phyloP scores from a whole-genome alignment of 1,139 yeast genomes.

The Saccharomyces hybrid region DNA sequence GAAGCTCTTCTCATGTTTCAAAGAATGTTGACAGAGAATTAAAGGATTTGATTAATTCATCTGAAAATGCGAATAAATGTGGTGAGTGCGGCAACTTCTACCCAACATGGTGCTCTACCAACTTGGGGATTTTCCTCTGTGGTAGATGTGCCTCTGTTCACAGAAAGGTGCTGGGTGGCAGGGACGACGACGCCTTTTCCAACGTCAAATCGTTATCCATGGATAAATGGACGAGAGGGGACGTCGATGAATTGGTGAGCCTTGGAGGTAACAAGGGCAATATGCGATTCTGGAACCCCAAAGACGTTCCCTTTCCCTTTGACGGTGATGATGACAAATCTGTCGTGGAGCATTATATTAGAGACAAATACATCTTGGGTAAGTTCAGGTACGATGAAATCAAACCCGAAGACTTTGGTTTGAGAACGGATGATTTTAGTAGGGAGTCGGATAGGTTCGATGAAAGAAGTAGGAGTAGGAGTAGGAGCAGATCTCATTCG shows the following conservation, averaged over 20 bases:
- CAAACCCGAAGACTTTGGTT: conserved; percentile 22
- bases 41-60: conserved; percentile 36
- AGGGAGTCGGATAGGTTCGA: conserved; percentile 2
- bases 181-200: conserved; percentile 30
- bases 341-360: conserved; percentile 44
- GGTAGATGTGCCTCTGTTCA: conserved; percentile 68
- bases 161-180: conserved; percentile 30
- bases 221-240: conserved; percentile 56
- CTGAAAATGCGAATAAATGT: conserved; percentile 50
- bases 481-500: conserved; percentile 8
- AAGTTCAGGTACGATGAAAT: conserved; percentile 40
- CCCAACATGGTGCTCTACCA: conserved; percentile 41
- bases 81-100: conserved; percentile 63
- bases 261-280: conserved; percentile 32
- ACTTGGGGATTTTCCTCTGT: conserved; percentile 56
- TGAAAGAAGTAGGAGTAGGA: conserved; percentile 4
- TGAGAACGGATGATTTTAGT: background rate
- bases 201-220: conserved; percentile 48
- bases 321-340: conserved; percentile 41
- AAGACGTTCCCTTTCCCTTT: conserved; percentile 57
- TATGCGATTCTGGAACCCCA: conserved; percentile 35
- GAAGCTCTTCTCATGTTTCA: background rate
- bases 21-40: conserved; percentile 20
- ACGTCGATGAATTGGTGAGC: conserved; percentile 23
- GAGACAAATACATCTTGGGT: conserved; percentile 51